Conservation (phyloP, 2,329 filamentous ascomycete species). For the Trichophyton simii region DNA sequence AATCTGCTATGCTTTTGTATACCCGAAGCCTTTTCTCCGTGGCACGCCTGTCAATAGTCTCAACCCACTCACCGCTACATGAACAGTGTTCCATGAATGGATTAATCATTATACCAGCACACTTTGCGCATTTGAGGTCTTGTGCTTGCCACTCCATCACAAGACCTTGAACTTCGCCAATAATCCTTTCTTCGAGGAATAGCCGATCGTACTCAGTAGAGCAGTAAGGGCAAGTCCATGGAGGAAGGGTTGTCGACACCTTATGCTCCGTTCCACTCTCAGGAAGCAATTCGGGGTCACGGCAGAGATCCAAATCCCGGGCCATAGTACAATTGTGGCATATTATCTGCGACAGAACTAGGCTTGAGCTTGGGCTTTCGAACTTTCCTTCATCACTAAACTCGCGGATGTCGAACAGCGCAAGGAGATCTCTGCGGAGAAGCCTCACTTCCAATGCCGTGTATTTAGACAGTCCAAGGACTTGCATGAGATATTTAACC, state of each 20-base stretch:
- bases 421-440: constrained; percentile 75
- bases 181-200: constrained; percentile 68
- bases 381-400: constrained; percentile 84
- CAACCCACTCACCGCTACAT: constrained; percentile 76
- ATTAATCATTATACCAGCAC: constrained; percentile 56
- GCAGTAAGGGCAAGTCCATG: constrained; percentile 70
- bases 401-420: constrained; percentile 86
- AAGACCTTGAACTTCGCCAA: constrained; percentile 61
- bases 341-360: constrained; percentile 62
- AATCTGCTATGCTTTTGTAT: constrained; percentile 60
- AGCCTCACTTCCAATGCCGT: constrained; percentile 79
- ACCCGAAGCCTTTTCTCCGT: constrained; percentile 55
- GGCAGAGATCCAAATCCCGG: constrained; percentile 81
- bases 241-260: constrained; percentile 22
- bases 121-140: constrained; percentile 76
- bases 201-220: constrained; percentile 63
- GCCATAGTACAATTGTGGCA: constrained; percentile 86
- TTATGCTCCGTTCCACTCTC: constrained; percentile 24
- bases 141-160: constrained; percentile 75
- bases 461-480: constrained; percentile 79
- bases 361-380: constrained; percentile 64
- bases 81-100: constrained; percentile 96
- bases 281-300: constrained; percentile 69
- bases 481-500: constrained; percentile 85
- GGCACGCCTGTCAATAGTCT: constrained; percentile 55